Base-by-base conservation (phyloP, 176 grass and related monocot genomes). In the Olyra latifolia region DNA sequence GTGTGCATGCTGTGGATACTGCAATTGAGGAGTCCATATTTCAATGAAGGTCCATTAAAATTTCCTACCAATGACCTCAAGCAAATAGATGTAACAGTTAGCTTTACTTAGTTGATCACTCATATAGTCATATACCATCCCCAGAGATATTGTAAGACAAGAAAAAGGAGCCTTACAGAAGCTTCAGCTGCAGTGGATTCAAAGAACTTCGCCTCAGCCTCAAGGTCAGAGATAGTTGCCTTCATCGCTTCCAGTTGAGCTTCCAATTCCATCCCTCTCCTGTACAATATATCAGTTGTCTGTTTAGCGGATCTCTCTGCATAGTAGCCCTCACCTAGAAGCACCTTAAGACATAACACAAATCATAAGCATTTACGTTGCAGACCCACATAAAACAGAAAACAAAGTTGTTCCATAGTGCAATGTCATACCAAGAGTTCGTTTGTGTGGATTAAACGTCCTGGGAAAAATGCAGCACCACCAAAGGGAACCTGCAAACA, bases 321-420 rank as follows among this genome's bases (percentile, higher is more conserved):
- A 56, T 93, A 95, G 75, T 95, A 99, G 15, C 91, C 82, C 52
- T 99, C 96, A 23, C 96, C 96, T 58, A 99, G 85, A 88, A 99
- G 78, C 71, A 95, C 96, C 96, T 99, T 99, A 77, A 69, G 28
- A 55, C 57, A 78, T 14, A 80, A 79, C 39, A 8, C 47, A 83
- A 74, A 55, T 48, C 47, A 67, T 32, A 42, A 72, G 27, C 49
- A 63, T 46, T 35, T 19, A 86, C 17, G 74, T 42, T 57, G 22
- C 32, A 64, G 43, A 74, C 9, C 10, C 6, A 40, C 5, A 23
- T 14, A 6, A 55, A 60, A 62, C 71, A 47, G 74, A 80, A 62
- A 28, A 5, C 25, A 52, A 72, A 35, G 57, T 1, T 39, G 20
- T 6, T 14, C 20, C 10, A 74, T 16, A 11, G 41, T 61, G 24